Conservation (phyloP, 2,329 filamentous ascomycete species). For the Phyllosticta citribraziliensis region DNA sequence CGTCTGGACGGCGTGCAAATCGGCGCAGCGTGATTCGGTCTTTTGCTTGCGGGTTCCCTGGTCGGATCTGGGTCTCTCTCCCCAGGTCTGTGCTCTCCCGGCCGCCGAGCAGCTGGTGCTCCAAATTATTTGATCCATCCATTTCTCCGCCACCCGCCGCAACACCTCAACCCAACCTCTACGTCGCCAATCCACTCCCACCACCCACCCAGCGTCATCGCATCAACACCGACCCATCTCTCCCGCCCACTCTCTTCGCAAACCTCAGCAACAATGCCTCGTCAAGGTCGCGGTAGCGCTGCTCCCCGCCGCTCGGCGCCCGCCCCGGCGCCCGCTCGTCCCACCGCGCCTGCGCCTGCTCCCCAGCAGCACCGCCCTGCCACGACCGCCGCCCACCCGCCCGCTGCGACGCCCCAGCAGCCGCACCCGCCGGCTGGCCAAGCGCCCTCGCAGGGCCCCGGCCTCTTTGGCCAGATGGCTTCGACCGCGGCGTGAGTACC, state of each 20-base stretch:
- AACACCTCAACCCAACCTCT: not conserved
- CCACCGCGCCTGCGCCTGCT: slow-evolving; percentile 52
- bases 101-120: not conserved
- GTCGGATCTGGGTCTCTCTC: not conserved
- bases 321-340: slow-evolving; percentile 40
- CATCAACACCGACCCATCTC: not conserved
- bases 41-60: not conserved
- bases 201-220: not conserved
- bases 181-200: not conserved
- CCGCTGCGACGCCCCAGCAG: slow-evolving; percentile 29
- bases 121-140: slow-evolving; percentile 5
- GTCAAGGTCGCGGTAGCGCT: slow-evolving; percentile 37
- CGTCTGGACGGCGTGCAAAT: not conserved
- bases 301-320: slow-evolving; percentile 34
- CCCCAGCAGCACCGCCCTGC: slow-evolving; percentile 55
- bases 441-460: slow-evolving; percentile 54
- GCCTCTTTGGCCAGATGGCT: slow-evolving; percentile 93
- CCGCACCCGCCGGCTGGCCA: slow-evolving; percentile 43
- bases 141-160: not conserved
- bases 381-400: slow-evolving; percentile 50
- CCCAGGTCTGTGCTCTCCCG: not conserved
- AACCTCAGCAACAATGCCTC: slow-evolving; percentile 30
- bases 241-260: not conserved
- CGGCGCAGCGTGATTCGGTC: slow-evolving; percentile 1
- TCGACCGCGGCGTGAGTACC: slow-evolving; percentile 85